Base-by-base conservation (phyloP, 495 filamentous ascomycete species). In the Xanthoparmelia taractica region DNA sequence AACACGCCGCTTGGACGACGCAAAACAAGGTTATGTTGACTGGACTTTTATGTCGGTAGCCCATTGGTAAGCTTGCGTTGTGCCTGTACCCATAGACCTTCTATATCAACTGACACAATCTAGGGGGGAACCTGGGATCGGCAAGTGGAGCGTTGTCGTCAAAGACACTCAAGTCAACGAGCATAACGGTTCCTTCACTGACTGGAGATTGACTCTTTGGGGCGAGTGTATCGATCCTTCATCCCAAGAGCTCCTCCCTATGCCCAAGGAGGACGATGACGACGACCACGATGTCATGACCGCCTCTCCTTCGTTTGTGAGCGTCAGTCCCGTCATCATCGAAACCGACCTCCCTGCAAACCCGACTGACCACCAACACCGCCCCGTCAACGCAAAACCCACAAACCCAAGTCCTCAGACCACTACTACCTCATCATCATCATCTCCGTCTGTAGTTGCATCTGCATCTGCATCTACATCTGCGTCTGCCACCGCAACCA, bases 1-100 rank as follows among this genome's bases (percentile, higher is more conserved):
- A 23, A 77, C 84, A 2, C 85, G 94, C 60, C 77, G 76, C 34
- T 68, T 77, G 29, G 94, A 98, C 71, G 75, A 78, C 0, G 80
- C 77, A 47, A 68, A 73, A 1, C 73, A 73, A 45, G 94, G 94
- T n/a, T 98, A 97, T 70, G 78, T 85, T 43, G 91, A 98, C 76
- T 98, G 94, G 94, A 96, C 94, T 2, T 98, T 98, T 67, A 97
- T 97, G 94, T 91, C 85, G 63, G 95, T 98, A 57, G 91, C 85
- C 69, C 95, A 98, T 73, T 98, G 91, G 91, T 94, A 82, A 74
- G 48, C 33, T 63, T 25, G 17, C 20, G 31, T 31, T 58, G 27
- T 17, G 33, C 13, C 31, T 45, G 38, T 37, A 57, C 66, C 71
- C 60, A 71, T 55, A 61, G 47, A 23, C 29, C 1, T 20, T 38